phyloP scores from a whole-genome alignment of 1,284 basidiomycete genomes.

The Marasmius sp. region DNA sequence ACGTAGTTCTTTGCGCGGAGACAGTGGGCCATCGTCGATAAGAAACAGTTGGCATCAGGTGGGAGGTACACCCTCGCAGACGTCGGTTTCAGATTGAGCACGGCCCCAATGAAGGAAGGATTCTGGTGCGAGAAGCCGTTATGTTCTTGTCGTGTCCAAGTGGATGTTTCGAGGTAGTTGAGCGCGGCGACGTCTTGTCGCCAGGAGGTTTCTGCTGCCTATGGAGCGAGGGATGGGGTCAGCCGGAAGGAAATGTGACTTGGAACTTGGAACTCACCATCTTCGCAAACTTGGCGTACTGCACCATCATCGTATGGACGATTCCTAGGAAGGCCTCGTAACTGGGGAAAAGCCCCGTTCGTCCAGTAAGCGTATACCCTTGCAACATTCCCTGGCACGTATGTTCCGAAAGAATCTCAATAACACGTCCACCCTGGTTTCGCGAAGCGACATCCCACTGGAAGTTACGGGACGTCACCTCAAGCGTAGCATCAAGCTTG shows the following conservation, averaged over 20 bases:
- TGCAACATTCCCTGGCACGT: conserved; percentile 88
- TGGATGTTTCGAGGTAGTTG: conserved; percentile 86
- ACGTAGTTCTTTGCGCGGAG: conserved; percentile 82
- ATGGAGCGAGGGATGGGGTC: not conserved
- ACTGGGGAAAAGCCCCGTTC: conserved; percentile 83
- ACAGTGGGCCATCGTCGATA: conserved; percentile 81
- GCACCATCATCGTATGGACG: conserved; percentile 77
- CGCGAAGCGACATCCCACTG: conserved; percentile 77
- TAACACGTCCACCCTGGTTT: conserved; percentile 72
- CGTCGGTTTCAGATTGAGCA: conserved; percentile 74
- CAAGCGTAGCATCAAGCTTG: conserved; percentile 80
- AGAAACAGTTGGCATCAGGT: conserved; percentile 85
- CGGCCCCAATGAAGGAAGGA: conserved; percentile 79
- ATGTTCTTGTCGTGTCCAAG: conserved; percentile 83
- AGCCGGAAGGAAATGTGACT: not conserved
- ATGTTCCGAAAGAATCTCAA: conserved; percentile 88
- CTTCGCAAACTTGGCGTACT: conserved; percentile 86
- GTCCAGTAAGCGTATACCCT: conserved; percentile 81
- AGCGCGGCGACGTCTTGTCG: conserved; percentile 71
- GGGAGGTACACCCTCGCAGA: conserved; percentile 85
- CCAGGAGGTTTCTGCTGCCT: conserved; percentile 75
- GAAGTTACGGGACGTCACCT: conserved; percentile 69
- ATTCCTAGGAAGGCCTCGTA: conserved; percentile 89
- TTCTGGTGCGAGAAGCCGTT: conserved; percentile 77
- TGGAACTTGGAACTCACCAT: conserved; percentile 42